Evolutionary conservation across 331 rosid genomes (phyloP).

Genomic region (Spiraea crenata): DNA sequence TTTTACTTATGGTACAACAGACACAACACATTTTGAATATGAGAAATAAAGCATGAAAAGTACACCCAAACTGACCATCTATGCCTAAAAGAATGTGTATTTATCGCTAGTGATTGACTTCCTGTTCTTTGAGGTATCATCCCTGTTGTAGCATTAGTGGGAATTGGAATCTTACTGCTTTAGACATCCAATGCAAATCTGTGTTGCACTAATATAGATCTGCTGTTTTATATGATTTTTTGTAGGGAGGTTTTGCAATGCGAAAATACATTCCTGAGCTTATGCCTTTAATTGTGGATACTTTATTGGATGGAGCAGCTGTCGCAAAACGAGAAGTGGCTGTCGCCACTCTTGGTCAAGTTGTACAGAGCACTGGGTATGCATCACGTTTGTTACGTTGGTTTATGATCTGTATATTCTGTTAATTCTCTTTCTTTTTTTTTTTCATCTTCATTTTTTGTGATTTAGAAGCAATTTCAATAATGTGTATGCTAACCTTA

Average conservation of each 20-base stretch:
- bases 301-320: conserved; percentile 94
- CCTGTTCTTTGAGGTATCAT: too few species aligned
- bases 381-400: conserved; percentile 13
- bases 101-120: too few species aligned
- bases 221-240: neutral
- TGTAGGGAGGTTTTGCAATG: conserved; percentile 95
- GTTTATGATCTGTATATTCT: conserved; percentile 1
- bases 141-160: neutral
- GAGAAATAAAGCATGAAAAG: neutral
- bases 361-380: conserved; percentile 99
- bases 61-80: neutral
- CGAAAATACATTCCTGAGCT: conserved; percentile 96
- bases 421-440: neutral
- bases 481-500: neutral
- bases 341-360: conserved; percentile 96
- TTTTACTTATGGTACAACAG: neutral
- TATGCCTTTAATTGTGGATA: conserved; percentile 95
- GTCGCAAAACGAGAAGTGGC: conserved; percentile 93
- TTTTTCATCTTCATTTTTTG: neutral
- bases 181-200: neutral
- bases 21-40: neutral
- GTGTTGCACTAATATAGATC: neutral
- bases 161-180: neutral
- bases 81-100: neutral
- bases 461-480: neutral